phyloP scores from a whole-genome alignment of 208 protist species.

The Leishmania lainsoni region DNA sequence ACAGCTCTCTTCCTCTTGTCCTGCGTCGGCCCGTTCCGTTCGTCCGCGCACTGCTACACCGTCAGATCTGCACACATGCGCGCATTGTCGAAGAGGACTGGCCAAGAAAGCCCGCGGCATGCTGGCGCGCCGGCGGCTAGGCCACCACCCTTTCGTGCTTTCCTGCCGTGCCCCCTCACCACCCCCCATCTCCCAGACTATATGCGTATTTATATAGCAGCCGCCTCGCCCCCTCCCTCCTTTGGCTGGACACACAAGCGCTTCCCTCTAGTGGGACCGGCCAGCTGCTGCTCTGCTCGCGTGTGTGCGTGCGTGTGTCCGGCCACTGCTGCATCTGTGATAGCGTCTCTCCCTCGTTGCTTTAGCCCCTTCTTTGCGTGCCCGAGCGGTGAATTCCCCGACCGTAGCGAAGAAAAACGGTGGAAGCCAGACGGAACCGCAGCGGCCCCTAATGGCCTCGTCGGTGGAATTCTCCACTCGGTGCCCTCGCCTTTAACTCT shows the following conservation, averaged over 20 bases:
- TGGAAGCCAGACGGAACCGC: background rate
- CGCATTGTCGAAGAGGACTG: background rate
- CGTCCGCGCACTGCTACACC: background rate
- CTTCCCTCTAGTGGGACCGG: background rate
- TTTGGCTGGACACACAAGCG: background rate
- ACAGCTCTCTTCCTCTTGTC: background rate
- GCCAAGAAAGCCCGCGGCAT: background rate
- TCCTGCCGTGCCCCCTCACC: background rate
- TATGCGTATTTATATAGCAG: too few species aligned
- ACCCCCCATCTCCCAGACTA: too few species aligned
- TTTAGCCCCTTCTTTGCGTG: background rate
- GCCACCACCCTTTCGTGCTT: background rate
- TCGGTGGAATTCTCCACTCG: background rate
- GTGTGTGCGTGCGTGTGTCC: too few species aligned
- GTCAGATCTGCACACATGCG: background rate
- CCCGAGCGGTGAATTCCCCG: background rate
- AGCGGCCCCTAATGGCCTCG: background rate
- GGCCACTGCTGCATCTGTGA: background rate
- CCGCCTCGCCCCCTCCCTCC: background rate
- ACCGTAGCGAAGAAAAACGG: background rate
- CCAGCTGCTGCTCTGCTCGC: too few species aligned
- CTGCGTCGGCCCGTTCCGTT: background rate
- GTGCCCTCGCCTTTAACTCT: background rate
- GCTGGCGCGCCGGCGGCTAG: background rate
- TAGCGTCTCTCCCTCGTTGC: background rate